Percentiles rank a stretch among this genome's conserved stretches.
Evolutionary conservation across 805 yeast genomes (phyloP).

Genomic region (Saccharomyces kudriavzevii): DNA sequence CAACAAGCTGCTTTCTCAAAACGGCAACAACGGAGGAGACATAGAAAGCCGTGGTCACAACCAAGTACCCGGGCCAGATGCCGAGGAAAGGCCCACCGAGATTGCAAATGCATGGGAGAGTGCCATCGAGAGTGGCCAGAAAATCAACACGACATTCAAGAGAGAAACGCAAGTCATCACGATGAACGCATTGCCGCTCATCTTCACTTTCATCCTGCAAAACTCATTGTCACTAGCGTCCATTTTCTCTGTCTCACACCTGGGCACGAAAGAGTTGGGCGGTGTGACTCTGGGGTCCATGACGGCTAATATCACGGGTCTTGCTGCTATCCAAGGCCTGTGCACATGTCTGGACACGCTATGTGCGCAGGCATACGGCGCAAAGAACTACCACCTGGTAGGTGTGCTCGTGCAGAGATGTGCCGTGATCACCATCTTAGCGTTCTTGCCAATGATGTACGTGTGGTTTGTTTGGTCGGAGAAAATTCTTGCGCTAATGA

Average conservation of each 20-base stretch:
- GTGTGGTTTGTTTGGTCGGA: conserved; percentile 57
- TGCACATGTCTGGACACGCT: conserved; percentile 74
- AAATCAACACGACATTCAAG: conserved; percentile 27
- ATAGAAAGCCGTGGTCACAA: conserved; percentile 7
- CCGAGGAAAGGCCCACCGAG: conserved; percentile 12
- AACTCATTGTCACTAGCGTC: conserved; percentile 70
- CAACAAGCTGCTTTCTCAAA: conserved; percentile 18
- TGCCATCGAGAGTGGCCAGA: conserved; percentile 26
- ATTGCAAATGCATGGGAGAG: conserved; percentile 25
- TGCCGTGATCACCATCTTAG: conserved; percentile 47
- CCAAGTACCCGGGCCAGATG: conserved; percentile 1
- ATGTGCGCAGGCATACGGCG: conserved; percentile 72
- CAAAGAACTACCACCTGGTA: conserved; percentile 53
- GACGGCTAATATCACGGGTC: conserved; percentile 72
- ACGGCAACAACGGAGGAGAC: conserved; percentile 4
- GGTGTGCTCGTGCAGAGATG: conserved; percentile 66
- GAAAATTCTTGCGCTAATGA: conserved; percentile 37
- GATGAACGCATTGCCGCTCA: conserved; percentile 50
- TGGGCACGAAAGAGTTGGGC: conserved; percentile 64
- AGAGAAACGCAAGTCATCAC: conserved; percentile 37
- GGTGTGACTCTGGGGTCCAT: conserved; percentile 69
- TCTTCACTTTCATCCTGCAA: conserved; percentile 60
- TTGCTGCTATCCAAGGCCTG: conserved; percentile 67
- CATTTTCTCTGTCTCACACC: conserved; percentile 66
- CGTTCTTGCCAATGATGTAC: conserved; percentile 46